These are phyloP conservation scores for Xylariaceae sp. DNA, from an alignment of 2,329 filamentous ascomycete genomes.

Conservation along the genomic window DNA sequence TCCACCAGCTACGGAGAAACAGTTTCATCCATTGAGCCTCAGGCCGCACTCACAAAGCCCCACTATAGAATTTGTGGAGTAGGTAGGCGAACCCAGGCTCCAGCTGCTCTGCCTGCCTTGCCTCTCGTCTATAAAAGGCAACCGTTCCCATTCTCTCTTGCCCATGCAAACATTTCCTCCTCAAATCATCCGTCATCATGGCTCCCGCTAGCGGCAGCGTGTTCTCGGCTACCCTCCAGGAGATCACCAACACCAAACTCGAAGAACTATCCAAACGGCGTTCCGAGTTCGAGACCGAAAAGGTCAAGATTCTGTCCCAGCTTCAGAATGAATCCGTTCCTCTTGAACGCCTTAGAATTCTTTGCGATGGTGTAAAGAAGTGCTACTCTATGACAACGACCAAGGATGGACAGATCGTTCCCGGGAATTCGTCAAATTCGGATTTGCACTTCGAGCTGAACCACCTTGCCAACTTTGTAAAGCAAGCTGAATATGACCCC, in stretches of 20 bases:
- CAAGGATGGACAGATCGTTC: conserved; percentile 24
- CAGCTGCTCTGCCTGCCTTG: neutral
- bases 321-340: conserved; percentile 24
- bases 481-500: conserved; percentile 38
- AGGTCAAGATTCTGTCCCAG: conserved; percentile 28
- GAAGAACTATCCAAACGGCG: conserved; percentile 41
- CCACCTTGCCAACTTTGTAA: conserved; percentile 39
- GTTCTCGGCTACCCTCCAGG: conserved; percentile 40
- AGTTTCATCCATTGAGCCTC: too few species aligned
- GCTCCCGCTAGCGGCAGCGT: conserved; percentile 29
- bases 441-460: conserved; percentile 33
- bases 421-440: conserved; percentile 22
- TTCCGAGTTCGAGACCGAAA: conserved; percentile 34
- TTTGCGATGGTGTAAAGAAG: conserved; percentile 35
- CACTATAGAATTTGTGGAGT: too few species aligned
- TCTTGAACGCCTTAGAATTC: conserved; percentile 29
- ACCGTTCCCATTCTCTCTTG: neutral
- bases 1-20: too few species aligned
- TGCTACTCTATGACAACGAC: conserved; percentile 33
- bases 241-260: conserved; percentile 43
- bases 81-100: neutral
- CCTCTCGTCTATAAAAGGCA: conserved; percentile 6
- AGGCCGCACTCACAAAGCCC: too few species aligned
- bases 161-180: neutral
- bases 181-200: conserved; percentile 13